Evolutionary conservation across 306 rosid species (phyloP).

Genomic region (Canavalia ensiformis): DNA sequence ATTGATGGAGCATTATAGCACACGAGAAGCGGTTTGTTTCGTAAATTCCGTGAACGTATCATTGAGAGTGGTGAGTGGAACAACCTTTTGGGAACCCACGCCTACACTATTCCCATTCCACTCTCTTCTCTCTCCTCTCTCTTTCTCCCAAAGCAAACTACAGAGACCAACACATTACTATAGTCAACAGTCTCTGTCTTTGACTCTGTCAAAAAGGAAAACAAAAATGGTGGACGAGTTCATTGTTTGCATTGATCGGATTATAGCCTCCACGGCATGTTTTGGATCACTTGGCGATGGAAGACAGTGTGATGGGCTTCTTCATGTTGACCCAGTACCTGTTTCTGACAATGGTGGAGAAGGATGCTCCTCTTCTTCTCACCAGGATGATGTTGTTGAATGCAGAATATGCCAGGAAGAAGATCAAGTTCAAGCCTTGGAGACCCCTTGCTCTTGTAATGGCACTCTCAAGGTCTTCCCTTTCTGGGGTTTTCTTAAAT

Average conservation of each 20-base stretch:
- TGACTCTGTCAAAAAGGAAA: background rate
- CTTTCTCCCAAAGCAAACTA: background rate
- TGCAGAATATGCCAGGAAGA: constrained; percentile 48
- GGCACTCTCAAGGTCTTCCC: constrained; percentile 45
- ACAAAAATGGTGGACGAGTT: constrained; percentile 18
- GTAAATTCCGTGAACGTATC: constrained; percentile 15
- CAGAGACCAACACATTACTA: too few relatives aligned
- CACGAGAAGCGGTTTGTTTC: constrained; percentile 11
- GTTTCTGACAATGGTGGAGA: background rate
- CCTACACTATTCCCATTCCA: background rate
- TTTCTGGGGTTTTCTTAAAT: background rate
- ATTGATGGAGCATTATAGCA: too few relatives aligned
- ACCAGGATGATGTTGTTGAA: constrained; percentile 26
- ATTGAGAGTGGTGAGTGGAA: background rate
- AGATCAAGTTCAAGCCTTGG: constrained; percentile 34
- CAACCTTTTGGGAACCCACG: constrained; percentile 12
- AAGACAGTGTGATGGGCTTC: background rate
- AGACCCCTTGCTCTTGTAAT: constrained; percentile 45
- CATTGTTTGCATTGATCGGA: constrained; percentile 40
- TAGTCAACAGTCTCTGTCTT: background rate
- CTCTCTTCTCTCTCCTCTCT: background rate
- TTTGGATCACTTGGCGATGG: constrained; percentile 10
- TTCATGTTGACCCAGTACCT: background rate
- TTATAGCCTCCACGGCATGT: constrained; percentile 38
- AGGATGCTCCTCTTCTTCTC: constrained; percentile 14